These are phyloP conservation scores for Jackrogersella multiformis DNA, from an alignment of 495 filamentous ascomycete genomes.

Conservation along the genomic window DNA sequence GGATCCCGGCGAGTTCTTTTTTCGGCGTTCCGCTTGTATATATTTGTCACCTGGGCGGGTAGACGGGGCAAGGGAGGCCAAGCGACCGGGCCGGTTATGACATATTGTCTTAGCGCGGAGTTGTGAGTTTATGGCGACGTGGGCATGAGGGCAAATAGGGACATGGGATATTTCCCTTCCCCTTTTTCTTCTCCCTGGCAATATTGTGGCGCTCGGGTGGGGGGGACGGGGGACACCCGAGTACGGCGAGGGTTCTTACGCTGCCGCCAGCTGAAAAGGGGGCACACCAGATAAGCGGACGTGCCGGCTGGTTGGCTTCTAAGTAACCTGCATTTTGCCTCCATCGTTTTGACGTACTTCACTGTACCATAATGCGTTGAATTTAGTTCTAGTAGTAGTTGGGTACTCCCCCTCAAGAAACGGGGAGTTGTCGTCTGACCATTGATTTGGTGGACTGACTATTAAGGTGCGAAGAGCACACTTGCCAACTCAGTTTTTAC, in stretches of 20 bases:
- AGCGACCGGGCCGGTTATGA: conserved; percentile 9
- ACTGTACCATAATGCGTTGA: conserved; percentile 35
- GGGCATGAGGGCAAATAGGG: conserved; percentile 14
- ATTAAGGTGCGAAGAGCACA: conserved; percentile 46
- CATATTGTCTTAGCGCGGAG: conserved; percentile 34
- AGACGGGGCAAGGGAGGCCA: conserved; percentile 4
- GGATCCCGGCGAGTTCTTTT: neutral
- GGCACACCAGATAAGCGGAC: neutral
- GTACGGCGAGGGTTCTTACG: conserved; percentile 6
- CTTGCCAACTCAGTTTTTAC: conserved; percentile 40
- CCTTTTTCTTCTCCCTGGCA: neutral
- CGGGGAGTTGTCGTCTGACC: conserved; percentile 37
- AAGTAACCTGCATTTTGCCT: neutral
- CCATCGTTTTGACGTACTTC: conserved; percentile 19
- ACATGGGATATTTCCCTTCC: conserved; percentile 14
- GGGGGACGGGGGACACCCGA: neutral
- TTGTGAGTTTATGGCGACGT: conserved; percentile 18
- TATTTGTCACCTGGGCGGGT: conserved; percentile 20
- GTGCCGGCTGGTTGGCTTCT: conserved; percentile 12
- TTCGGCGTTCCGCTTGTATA: conserved; percentile 23
- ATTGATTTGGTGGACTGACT: conserved; percentile 33
- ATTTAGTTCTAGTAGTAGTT: conserved; percentile 37
- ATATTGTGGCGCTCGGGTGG: neutral
- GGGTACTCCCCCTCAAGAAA: conserved; percentile 40
- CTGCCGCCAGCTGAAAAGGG: conserved; percentile 8